Percentiles rank a stretch among this genome's conserved stretches.
Conservation (phyloP, 75 land plant genomes). For the Picea sitchensis region DNA sequence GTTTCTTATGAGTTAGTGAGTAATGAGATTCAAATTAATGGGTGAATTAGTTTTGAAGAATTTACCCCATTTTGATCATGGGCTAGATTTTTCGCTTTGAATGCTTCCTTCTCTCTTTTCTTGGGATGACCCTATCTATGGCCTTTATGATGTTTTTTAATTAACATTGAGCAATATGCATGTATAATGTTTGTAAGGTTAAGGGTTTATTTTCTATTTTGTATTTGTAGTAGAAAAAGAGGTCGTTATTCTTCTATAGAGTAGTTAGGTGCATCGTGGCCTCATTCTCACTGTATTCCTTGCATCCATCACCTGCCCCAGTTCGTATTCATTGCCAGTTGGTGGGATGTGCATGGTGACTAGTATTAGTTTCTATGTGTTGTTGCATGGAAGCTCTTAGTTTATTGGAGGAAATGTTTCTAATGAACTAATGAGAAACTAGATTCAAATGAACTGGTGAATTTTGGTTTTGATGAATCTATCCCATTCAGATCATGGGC, state of each 20-base stretch:
- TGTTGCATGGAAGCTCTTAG: background rate
- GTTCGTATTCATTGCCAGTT: no score
- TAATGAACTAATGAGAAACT: background rate
- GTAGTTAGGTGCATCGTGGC: background rate
- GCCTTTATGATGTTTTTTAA: no score
- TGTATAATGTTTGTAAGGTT: no score
- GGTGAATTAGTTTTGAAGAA: background rate
- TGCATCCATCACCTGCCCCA: background rate
- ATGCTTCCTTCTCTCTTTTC: background rate
- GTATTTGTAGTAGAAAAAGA: no score
- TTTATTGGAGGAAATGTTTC: background rate
- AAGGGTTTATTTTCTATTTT: no score
- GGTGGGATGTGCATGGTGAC: background rate
- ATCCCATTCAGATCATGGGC: background rate
- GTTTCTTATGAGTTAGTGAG: background rate
- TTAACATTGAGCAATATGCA: no score
- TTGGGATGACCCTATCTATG: background rate
- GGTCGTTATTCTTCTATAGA: no score
- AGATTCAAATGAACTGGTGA: background rate
- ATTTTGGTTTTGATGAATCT: background rate
- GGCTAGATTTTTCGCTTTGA: background rate
- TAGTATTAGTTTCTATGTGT: background rate
- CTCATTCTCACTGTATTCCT: background rate
- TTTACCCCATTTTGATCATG: background rate
- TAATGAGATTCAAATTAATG: background rate